Evolutionary conservation across 2,329 filamentous ascomycete species (phyloP).

Genomic region (Aspergillus latus): DNA sequence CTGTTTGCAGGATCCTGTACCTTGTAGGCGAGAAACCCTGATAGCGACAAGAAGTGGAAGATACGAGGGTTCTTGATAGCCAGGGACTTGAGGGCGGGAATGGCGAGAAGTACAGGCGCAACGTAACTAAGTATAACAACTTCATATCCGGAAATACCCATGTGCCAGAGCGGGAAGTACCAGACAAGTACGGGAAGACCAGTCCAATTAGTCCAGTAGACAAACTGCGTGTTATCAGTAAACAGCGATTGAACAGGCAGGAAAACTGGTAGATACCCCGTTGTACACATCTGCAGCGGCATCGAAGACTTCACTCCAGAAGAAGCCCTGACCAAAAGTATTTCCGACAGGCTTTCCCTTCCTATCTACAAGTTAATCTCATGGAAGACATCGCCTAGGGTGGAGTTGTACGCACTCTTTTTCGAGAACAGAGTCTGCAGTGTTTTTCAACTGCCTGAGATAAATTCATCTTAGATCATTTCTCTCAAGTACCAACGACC

Average conservation of each 20-base stretch:
- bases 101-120: constrained; percentile 75
- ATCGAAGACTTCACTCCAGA: constrained; percentile 72
- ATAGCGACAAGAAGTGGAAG: constrained; percentile 74
- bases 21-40: constrained; percentile 76
- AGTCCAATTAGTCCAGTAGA: constrained; percentile 94
- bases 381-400: constrained; percentile 24
- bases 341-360: constrained; percentile 72
- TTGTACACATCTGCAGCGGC: constrained; percentile 87
- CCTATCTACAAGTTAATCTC: constrained; percentile 49
- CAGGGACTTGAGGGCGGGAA: constrained; percentile 66
- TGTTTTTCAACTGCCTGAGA: constrained; percentile 51
- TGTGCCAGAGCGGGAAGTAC: constrained; percentile 99
- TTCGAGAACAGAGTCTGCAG: constrained; percentile 56
- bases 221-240: constrained; percentile 60
- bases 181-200: constrained; percentile 85
- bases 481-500: constrained; percentile 40
- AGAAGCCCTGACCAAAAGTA: constrained; percentile 70
- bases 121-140: constrained; percentile 80
- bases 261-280: constrained; percentile 59
- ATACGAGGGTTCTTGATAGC: constrained; percentile 68
- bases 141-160: constrained; percentile 98
- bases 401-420: constrained; percentile 65
- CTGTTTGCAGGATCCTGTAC: constrained; percentile 70
- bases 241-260: neutral
- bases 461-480: constrained; percentile 34